These are phyloP conservation scores for Mycena latifolia DNA, from an alignment of 768 basidiomycete species.

Conservation along the genomic window DNA sequence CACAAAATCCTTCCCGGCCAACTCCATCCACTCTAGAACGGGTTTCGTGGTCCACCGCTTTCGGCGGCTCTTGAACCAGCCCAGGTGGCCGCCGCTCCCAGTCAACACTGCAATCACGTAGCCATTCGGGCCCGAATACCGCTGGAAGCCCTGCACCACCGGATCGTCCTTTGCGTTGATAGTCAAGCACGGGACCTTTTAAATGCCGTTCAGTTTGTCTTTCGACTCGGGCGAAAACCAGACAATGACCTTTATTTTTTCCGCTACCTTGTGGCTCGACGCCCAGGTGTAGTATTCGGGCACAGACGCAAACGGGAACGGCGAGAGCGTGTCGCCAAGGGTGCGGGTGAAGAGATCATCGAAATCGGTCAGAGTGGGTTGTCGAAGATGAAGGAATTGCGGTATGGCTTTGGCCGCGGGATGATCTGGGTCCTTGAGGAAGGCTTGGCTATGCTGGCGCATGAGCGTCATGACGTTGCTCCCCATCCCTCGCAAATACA, in stretches of 20 bases:
- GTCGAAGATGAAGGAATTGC: conserved; percentile 58
- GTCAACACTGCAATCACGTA: conserved; percentile 74
- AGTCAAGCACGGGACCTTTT: conserved; percentile 68
- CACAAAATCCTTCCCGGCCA: conserved; percentile 66
- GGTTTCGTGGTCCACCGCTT: conserved; percentile 77
- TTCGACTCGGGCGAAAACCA: conserved; percentile 51
- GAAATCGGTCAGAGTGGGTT: conserved; percentile 69
- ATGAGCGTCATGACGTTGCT: conserved; percentile 74
- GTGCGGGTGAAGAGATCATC: conserved; percentile 75
- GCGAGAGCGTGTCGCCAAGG: conserved; percentile 65
- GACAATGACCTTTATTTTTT: conserved; percentile 77
- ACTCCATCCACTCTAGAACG: conserved; percentile 77
- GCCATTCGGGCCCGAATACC: conserved; percentile 62
- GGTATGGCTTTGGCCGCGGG: conserved; percentile 62
- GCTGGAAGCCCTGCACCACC: conserved; percentile 74
- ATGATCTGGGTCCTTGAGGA: conserved; percentile 60
- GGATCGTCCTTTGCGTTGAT: conserved; percentile 71
- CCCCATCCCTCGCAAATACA: conserved; percentile 89
- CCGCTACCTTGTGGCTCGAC: conserved; percentile 72
- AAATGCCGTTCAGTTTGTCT: neutral
- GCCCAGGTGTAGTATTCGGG: conserved; percentile 63
- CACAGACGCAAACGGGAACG: conserved; percentile 59
- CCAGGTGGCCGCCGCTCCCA: conserved; percentile 78
- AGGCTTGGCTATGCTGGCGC: conserved; percentile 63
- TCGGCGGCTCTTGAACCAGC: conserved; percentile 77